phyloP scores from a whole-genome alignment of 192 early-diverging fungal genomes.

The Phycomyces blakesleeanus region DNA sequence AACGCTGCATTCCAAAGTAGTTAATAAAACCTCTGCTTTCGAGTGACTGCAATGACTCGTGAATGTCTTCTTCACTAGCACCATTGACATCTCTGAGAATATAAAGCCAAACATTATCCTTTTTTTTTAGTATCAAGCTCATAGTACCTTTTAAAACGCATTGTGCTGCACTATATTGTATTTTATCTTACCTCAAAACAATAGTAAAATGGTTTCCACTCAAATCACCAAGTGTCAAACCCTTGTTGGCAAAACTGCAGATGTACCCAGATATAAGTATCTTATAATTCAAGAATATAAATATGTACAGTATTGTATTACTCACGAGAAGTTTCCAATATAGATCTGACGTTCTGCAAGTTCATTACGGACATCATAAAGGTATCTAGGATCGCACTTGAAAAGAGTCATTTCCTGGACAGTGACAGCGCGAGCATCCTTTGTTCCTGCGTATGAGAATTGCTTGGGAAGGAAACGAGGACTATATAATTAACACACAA shows the following conservation, averaged over 20 bases:
- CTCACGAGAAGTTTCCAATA: slow-evolving; percentile 71
- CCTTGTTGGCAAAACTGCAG: slow-evolving; percentile 50
- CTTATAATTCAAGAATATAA: too few relatives aligned
- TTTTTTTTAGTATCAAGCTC: background rate
- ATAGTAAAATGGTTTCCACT: slow-evolving; percentile 90
- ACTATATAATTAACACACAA: slow-evolving; percentile 28
- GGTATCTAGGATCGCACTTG: slow-evolving; percentile 50
- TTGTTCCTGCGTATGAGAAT: slow-evolving; percentile 88
- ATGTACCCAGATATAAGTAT: background rate
- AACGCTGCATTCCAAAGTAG: slow-evolving; percentile 98
- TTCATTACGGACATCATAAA: slow-evolving; percentile 51
- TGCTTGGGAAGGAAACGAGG: slow-evolving; percentile 37
- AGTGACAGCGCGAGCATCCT: slow-evolving; percentile 91
- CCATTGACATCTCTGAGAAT: slow-evolving; percentile 44
- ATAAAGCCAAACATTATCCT: background rate
- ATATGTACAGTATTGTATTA: too few relatives aligned
- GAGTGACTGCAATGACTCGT: slow-evolving; percentile 61
- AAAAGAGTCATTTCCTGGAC: slow-evolving; percentile 76
- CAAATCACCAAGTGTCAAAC: slow-evolving; percentile 80
- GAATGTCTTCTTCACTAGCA: slow-evolving; percentile 45
- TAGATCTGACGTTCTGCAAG: slow-evolving; percentile 46
- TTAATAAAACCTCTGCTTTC: slow-evolving; percentile 85
- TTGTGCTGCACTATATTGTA: background rate
- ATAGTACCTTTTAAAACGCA: too few relatives aligned
- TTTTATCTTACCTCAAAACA: slow-evolving; percentile 57